Conservation (phyloP, 106 monocot genomes). For the Dendrobium chrysotoxum region DNA sequence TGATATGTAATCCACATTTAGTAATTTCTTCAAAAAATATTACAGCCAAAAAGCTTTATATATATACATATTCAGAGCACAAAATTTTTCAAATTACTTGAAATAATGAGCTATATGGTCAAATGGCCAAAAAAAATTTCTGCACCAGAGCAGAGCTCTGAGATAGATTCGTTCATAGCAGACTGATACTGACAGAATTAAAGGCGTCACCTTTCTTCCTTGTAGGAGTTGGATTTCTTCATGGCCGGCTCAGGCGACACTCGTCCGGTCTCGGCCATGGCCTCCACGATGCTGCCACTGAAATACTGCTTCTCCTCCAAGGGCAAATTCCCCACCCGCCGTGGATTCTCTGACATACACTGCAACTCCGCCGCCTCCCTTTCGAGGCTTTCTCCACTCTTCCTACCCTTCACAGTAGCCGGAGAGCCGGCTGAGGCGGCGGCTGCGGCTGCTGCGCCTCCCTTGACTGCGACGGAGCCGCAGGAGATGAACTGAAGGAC, state of each 20-base stretch:
- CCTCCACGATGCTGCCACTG: constrained; percentile 88
- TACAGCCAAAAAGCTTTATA: no score
- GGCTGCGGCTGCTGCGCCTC: neutral
- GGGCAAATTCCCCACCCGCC: constrained; percentile 30
- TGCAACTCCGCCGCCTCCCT: constrained; percentile 23
- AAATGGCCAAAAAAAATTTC: neutral
- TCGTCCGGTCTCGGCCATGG: constrained; percentile 8
- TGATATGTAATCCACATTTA: no score
- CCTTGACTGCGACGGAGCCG: constrained; percentile 33
- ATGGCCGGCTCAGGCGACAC: constrained; percentile 25
- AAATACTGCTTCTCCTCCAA: constrained; percentile 87
- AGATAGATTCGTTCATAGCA: no score
- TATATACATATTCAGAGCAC: no score
- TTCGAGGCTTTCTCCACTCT: constrained; percentile 31
- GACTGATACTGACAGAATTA: neutral
- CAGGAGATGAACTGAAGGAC: constrained; percentile 82
- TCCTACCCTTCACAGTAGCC: constrained; percentile 12
- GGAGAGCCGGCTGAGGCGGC: neutral
- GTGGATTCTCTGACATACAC: constrained; percentile 32
- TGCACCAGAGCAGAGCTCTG: neutral
- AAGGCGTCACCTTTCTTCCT: constrained; percentile 58
- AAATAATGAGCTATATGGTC: no score
- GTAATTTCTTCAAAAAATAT: no score
- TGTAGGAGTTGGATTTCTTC: constrained; percentile 69
- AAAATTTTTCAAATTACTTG: no score